These are phyloP conservation scores for Gamsiella multidivaricata DNA, from an alignment of 192 early-diverging fungal species.

Conservation along the genomic window DNA sequence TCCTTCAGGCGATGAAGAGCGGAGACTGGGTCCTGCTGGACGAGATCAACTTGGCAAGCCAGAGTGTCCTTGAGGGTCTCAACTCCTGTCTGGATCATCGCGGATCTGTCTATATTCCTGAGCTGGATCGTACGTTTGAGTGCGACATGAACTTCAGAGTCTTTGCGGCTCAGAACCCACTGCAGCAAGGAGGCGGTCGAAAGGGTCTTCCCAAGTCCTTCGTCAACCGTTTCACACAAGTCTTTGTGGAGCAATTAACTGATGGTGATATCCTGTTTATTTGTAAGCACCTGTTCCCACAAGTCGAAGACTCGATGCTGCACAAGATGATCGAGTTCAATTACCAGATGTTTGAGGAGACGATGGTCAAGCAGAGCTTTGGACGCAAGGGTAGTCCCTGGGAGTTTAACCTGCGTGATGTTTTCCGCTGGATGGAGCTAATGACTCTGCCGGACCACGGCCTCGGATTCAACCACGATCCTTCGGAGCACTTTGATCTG, in stretches of 20 bases:
- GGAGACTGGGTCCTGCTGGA: constrained; percentile 98
- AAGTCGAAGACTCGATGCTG: constrained; percentile 60
- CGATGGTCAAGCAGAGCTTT: constrained; percentile 82
- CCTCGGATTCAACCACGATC: constrained; percentile 59
- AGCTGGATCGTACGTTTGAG: constrained; percentile 89
- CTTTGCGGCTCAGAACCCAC: constrained; percentile 98
- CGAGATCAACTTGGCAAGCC: constrained; percentile 98
- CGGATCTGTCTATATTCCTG: constrained; percentile 94
- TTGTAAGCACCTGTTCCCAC: constrained; percentile 64
- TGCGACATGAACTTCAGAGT: constrained; percentile 87
- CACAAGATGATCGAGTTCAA: constrained; percentile 85
- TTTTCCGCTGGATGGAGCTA: constrained; percentile 92
- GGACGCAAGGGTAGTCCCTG: constrained; percentile 85
- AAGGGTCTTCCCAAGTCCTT: constrained; percentile 98
- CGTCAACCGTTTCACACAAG: constrained; percentile 96
- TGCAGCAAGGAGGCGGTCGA: constrained; percentile 96
- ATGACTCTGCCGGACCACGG: constrained; percentile 61
- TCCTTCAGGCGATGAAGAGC: constrained; percentile 93
- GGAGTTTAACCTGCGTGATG: constrained; percentile 99
- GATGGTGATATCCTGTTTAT: constrained; percentile 86
- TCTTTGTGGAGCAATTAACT: constrained; percentile 88
- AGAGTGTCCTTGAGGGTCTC: constrained; percentile 97
- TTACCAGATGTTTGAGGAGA: constrained; percentile 84
- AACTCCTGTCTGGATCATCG: constrained; percentile 99
- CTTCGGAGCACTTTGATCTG: constrained; percentile 78